Conservation (phyloP, 208 protist species). For the Crithidia acanthocephali region DNA sequence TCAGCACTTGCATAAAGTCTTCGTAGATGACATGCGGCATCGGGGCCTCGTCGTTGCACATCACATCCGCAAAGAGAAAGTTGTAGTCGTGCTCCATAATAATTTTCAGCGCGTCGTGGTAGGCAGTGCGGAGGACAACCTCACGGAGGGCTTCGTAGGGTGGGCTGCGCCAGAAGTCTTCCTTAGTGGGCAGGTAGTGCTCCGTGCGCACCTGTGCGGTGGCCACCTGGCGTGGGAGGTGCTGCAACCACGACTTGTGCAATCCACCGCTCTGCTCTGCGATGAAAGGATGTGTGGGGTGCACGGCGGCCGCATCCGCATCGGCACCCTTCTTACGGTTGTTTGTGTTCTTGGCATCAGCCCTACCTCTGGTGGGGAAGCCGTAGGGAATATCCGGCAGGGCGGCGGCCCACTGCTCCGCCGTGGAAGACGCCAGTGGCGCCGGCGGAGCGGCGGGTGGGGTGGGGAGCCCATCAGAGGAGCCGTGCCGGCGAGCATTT, state of each 20-base stretch:
- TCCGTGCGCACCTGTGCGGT: conserved; percentile 19
- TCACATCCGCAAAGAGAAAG: conserved; percentile 62
- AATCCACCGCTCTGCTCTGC: conserved; percentile 63
- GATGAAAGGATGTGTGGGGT: conserved; percentile 45
- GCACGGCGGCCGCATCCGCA: conserved; percentile 17
- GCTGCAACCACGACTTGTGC: conserved; percentile 54
- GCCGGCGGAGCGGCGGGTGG: neutral
- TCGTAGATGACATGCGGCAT: conserved; percentile 90
- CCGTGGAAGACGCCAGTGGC: neutral
- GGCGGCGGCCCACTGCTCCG: neutral
- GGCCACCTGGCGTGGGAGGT: conserved; percentile 8
- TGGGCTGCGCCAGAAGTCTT: conserved; percentile 64
- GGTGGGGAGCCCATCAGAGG: too few species aligned
- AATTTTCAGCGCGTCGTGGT: conserved; percentile 67
- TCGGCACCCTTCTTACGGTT: too few species aligned
- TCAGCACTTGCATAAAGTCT: conserved; percentile 84
- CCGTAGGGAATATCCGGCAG: conserved; percentile 12
- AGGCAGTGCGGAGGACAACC: conserved; percentile 50
- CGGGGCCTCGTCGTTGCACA: conserved; percentile 65
- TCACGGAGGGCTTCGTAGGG: conserved; percentile 66
- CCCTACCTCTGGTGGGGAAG: neutral
- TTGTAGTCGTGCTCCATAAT: conserved; percentile 83
- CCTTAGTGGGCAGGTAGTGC: conserved; percentile 63
- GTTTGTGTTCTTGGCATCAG: neutral
- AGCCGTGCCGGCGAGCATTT: too few species aligned